These are phyloP conservation scores for Eucalyptus globulus DNA, from an alignment of 345 rosid genomes.

Conservation along the genomic window DNA sequence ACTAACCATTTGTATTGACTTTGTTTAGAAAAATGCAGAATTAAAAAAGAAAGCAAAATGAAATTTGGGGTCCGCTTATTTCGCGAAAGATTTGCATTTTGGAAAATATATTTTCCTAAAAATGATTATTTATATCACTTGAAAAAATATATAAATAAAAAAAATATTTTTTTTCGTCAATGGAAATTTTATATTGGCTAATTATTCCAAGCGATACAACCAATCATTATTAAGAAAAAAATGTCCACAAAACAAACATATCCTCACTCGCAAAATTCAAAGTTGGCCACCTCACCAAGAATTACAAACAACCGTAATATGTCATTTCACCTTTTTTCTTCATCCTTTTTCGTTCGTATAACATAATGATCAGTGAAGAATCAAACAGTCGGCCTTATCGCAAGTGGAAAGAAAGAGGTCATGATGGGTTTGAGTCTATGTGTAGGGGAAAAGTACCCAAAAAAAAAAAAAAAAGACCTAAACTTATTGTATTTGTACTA, in stretches of 20 bases:
- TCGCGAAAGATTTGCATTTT: no score
- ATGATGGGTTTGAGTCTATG: background rate
- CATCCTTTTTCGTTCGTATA: background rate
- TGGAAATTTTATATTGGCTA: no score
- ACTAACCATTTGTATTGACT: background rate
- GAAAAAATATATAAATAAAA: no score
- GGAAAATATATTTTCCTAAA: no score
- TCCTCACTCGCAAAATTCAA: background rate
- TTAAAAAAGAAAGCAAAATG: background rate
- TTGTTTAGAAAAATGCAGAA: background rate
- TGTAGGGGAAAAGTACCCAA: no score
- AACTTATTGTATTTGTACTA: no score
- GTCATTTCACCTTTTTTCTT: background rate
- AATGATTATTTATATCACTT: no score
- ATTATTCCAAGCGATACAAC: no score
- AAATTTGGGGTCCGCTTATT: background rate
- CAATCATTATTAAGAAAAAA: no score
- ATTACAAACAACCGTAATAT: background rate
- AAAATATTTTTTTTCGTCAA: rapidly evolving
- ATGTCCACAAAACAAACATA: rapidly evolving
- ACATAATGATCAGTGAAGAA: background rate
- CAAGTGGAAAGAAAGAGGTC: background rate
- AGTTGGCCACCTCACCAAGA: background rate
- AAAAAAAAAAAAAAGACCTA: no score
- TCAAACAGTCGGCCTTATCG: background rate